A percentile compares a stretch with the other conserved stretches of the same genome.
Evolutionary conservation across 2,329 filamentous ascomycete species (phyloP).

Genomic region (Exophiala phaeomuriformis): DNA sequence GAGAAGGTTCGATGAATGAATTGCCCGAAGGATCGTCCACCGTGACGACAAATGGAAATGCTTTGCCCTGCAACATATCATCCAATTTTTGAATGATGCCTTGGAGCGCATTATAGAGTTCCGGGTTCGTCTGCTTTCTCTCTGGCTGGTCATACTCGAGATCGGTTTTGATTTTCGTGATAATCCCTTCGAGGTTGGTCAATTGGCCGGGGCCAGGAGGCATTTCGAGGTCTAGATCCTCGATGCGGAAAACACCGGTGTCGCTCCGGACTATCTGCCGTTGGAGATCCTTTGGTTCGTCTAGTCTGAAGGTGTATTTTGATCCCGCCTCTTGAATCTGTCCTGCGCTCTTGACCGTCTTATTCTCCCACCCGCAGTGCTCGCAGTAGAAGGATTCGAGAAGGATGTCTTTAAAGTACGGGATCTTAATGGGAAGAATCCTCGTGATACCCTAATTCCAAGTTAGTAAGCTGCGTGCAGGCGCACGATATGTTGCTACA

Average conservation of each 20-base stretch:
- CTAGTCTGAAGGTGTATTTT: constrained; percentile 75
- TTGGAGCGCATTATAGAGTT: constrained; percentile 69
- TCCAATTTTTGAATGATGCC: constrained; percentile 66
- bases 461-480: constrained; percentile 16
- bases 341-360: constrained; percentile 87
- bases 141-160: constrained; percentile 74
- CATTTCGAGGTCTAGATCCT: constrained; percentile 88
- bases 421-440: constrained; percentile 83
- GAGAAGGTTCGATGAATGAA: constrained; percentile 88
- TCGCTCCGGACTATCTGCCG: constrained; percentile 91
- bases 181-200: constrained; percentile 84
- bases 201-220: constrained; percentile 84
- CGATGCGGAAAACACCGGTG: constrained; percentile 73
- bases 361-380: constrained; percentile 82
- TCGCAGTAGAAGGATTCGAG: constrained; percentile 95
- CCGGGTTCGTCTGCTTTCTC: constrained; percentile 68
- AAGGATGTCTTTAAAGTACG: constrained; percentile 95
- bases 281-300: constrained; percentile 64
- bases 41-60: constrained; percentile 79
- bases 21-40: constrained; percentile 92
- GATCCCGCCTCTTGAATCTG: constrained; percentile 83
- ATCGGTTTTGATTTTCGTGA: constrained; percentile 71
- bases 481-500: neutral
- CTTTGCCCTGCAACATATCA: constrained; percentile 68
- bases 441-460: constrained; percentile 64